Evolutionary conservation across 106 monocot genomes (phyloP).

Genomic region (Gastrodia elata): DNA sequence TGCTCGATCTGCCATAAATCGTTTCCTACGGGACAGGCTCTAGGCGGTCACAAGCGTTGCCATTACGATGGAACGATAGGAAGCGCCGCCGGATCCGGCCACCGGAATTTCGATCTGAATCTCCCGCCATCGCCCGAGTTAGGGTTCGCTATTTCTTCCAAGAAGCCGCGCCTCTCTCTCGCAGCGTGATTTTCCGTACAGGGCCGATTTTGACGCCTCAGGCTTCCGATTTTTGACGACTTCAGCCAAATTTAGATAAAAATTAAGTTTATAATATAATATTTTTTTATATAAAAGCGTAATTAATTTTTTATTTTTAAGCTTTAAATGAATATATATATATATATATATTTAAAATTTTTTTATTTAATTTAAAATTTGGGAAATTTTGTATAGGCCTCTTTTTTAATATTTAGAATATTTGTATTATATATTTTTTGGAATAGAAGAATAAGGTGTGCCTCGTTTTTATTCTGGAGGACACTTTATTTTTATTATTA

Average conservation of each 20-base stretch:
- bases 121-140: conserved; percentile 38
- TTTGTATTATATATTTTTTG: too few relatives aligned
- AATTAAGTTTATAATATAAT: too few relatives aligned
- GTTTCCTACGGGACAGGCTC: conserved; percentile 43
- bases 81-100: conserved; percentile 7
- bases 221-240: not conserved
- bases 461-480: too few relatives aligned
- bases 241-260: not conserved
- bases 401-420: too few relatives aligned
- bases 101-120: conserved; percentile 26
- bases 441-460: too few relatives aligned
- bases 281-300: too few relatives aligned
- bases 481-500: too few relatives aligned
- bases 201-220: not conserved
- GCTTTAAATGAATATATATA: too few relatives aligned
- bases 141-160: conserved; percentile 22
- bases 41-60: conserved; percentile 46
- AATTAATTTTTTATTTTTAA: too few relatives aligned
- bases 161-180: conserved; percentile 27
- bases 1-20: conserved; percentile 36
- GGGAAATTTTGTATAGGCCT: too few relatives aligned
- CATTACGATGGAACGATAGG: conserved; percentile 42
- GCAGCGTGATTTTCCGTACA: not conserved
- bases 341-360: too few relatives aligned
- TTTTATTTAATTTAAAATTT: too few relatives aligned